Conservation (phyloP, 1,139 yeast species). For the Kodamaea alishanica region DNA sequence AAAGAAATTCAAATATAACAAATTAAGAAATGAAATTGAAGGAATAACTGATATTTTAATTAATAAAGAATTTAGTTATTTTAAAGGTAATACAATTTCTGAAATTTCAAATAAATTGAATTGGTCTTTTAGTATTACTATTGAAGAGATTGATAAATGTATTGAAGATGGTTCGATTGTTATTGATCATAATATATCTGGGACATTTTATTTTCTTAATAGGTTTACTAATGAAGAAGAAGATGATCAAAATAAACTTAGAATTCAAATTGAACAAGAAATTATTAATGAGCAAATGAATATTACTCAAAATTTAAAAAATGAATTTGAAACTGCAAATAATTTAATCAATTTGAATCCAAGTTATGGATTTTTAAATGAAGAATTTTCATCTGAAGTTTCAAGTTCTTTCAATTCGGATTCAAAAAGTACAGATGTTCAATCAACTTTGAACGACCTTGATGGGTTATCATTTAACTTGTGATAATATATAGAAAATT, state of each 20-base stretch:
- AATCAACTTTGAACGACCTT: slow-evolving; percentile 4
- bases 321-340: slow-evolving; percentile 10
- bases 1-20: slow-evolving; percentile 23
- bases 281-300: slow-evolving; percentile 19
- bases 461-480: slow-evolving; percentile 6
- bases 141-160: slow-evolving; percentile 63
- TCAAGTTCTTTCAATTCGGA: too few species aligned
- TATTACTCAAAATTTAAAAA: slow-evolving; percentile 16
- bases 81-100: slow-evolving; percentile 36
- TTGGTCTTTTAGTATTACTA: slow-evolving; percentile 70
- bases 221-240: slow-evolving; percentile 16
- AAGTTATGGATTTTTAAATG: slow-evolving; percentile 16
- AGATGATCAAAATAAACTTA: slow-evolving; percentile 11
- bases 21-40: slow-evolving; percentile 21
- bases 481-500: too few species aligned
- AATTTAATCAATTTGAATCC: slow-evolving; percentile 20
- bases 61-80: slow-evolving; percentile 21
- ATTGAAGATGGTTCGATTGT: slow-evolving; percentile 56
- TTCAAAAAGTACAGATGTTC: not conserved
- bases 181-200: slow-evolving; percentile 64
- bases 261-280: slow-evolving; percentile 14
- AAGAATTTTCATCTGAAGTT: not conserved
- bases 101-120: slow-evolving; percentile 37
- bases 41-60: slow-evolving; percentile 24
- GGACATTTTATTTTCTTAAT: slow-evolving; percentile 46